Conservation (phyloP, 1,139 yeast genomes). For the Magnusiomyces sp. region DNA sequence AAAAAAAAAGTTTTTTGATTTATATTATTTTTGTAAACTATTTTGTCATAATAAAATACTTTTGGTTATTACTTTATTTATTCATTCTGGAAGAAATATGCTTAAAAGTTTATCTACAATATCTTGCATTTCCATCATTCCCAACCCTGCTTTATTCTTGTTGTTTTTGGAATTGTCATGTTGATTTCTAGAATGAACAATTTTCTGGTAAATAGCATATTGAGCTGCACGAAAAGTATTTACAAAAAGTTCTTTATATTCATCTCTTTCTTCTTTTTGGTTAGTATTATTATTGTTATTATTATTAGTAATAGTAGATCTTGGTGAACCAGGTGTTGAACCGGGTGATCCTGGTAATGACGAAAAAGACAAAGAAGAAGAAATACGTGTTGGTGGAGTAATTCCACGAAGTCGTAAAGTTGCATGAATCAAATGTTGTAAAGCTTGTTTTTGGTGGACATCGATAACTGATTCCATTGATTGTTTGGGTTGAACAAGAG, state of each 20-base stretch:
- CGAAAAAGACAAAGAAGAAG: too few species aligned
- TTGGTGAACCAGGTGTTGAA: too few species aligned
- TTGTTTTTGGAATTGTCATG: background rate
- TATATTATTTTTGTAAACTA: too few species aligned
- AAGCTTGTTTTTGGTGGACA: conserved; percentile 3
- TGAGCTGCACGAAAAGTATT: conserved; percentile 7
- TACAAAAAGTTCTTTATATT: conserved; percentile 2
- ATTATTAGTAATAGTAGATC: too few species aligned
- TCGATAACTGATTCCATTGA: too few species aligned
- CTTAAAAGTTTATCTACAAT: conserved; percentile 5
- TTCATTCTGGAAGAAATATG: conserved; percentile 4
- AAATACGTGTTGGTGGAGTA: too few species aligned
- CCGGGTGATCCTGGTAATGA: too few species aligned
- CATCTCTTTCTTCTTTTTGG: too few species aligned
- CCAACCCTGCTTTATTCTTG: background rate
- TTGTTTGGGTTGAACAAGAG: background rate
- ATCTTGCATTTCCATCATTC: conserved; percentile 2
- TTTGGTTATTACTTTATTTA: too few species aligned
- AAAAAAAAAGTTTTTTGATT: too few species aligned
- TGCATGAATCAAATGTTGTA: conserved; percentile 5
- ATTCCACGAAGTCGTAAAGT: conserved; percentile 5
- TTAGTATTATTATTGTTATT: too few species aligned
- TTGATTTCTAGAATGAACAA: background rate
- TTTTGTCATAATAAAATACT: too few species aligned
- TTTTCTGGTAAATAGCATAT: conserved; percentile 1